Evolutionary conservation across 768 basidiomycete species (phyloP), one percentile per base, ranked within the genome.

Genomic region (Kwoniella dejecticola): DNA sequence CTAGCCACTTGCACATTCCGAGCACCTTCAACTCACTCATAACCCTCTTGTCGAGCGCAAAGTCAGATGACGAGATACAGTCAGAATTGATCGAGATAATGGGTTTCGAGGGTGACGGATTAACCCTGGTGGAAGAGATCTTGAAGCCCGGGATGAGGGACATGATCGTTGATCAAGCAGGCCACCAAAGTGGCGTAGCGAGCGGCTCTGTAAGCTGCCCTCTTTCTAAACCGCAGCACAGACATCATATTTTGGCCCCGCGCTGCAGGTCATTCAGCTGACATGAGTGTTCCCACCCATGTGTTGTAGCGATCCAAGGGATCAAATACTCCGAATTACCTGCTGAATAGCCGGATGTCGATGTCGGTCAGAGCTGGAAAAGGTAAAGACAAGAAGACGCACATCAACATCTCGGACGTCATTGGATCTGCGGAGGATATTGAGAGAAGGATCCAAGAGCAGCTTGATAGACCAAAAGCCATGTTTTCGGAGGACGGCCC

Each of bases 81-180:
- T 84, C 81, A 26, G 88, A 90, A 67, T 76, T 97, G 10, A 85
- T 84, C 7, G 93, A 96, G 62, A 80, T 90, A 10, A 76, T 94
- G 47, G 95, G 93, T 2, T 90, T 87, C 74, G 78, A 77, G 46
- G 77, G 74, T 3, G 89, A 95, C 50, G 84, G 88, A 17, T 85
- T 97, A 48, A 90, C 90, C 26, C 80, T 92, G 31, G 85, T 88
- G 7, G 84, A 84, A 79, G 84, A 89, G 41, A 83, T 96, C 26
- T 77, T 96, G 1, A 73, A 81, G 17, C 82, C 85, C 29, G 85
- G 93, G 21, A 63, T 54, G 6, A 70, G 74, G 56, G 64, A 67
- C 6, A 72, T 77, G 1, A 72, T 88, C 30, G 81, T 73, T 33
- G 27, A 68, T 64, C 38, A 58, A 59, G 45, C 50, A 57, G 58